Percentiles rank a stretch among this genome's conserved stretches.
Conservation (phyloP, 768 basidiomycete species). For the Tulasnella sp. region DNA sequence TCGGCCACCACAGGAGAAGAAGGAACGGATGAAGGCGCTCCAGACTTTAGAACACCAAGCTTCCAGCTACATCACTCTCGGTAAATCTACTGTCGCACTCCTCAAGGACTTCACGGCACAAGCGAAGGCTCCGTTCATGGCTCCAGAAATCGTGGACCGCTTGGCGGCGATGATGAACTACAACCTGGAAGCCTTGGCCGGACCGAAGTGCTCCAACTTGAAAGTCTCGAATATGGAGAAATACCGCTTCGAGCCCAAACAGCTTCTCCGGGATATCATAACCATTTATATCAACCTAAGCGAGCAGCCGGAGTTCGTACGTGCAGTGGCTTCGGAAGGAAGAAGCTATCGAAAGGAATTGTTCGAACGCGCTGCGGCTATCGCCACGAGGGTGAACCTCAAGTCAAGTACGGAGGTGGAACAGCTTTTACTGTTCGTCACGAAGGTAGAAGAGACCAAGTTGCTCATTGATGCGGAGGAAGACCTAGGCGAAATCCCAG, state of each 20-base stretch:
- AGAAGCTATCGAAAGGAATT: constrained; percentile 77
- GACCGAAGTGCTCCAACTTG: constrained; percentile 78
- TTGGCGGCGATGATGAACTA: constrained; percentile 95
- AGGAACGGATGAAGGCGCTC: constrained; percentile 70
- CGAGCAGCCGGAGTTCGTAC: constrained; percentile 63
- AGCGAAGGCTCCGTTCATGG: constrained; percentile 86
- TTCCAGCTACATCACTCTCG: constrained; percentile 75
- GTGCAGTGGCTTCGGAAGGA: constrained; percentile 86
- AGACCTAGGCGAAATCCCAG: constrained; percentile 84
- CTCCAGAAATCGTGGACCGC: constrained; percentile 89
- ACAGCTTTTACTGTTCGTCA: constrained; percentile 55
- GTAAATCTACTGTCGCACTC: constrained; percentile 79
- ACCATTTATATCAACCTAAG: constrained; percentile 86
- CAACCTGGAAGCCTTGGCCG: constrained; percentile 80
- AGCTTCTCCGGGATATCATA: constrained; percentile 72
- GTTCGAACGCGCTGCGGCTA: constrained; percentile 66
- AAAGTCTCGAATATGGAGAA: constrained; percentile 78
- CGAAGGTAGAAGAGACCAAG: constrained; percentile 74
- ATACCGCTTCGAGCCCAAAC: constrained; percentile 77
- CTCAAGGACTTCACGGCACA: constrained; percentile 88
- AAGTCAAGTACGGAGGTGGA: constrained; percentile 72
- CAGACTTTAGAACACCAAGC: constrained; percentile 76
- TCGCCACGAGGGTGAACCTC: constrained; percentile 48
- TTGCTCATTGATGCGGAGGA: constrained; percentile 77
- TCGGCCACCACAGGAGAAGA: constrained; percentile 54